Base-by-base conservation (phyloP, 257 asterid species). In the Sherardia arvensis region DNA sequence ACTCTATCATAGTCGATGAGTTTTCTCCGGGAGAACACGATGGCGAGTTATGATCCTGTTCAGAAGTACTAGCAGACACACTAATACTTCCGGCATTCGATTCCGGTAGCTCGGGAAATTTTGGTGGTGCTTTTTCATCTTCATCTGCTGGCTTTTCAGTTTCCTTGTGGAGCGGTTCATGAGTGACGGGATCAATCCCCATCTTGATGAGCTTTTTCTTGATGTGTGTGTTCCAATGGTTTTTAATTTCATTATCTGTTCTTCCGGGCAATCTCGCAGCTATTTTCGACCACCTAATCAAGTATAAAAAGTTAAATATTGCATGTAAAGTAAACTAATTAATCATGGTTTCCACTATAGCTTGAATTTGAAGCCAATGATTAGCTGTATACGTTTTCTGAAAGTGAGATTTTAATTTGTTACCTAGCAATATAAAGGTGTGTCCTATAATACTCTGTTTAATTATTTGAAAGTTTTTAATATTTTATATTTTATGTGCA, bases 181-280 rank as follows among this genome's bases (percentile, higher is more conserved):
- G 98, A 5, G 96, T 88, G 48, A 91, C 86, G 0, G 96, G 98
- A 53, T 91, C 95, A 38, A 91, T 86, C 27, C 96, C 98, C 93
- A 85, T 83, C 71, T 86, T 91, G 2, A 91, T 60, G 53, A 91
- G 95, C 66, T 91, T 88, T 65, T 91, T 91, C 84, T 91, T 91
- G 61, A 91, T 91, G 54, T 91, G 98, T 0, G 98, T 91, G 76
- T 91, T 91, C 98, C 98, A 91, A 4, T 91, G 98, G 63, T 91
- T 91, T 74, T 91, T 91, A 55, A 91, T 91, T 81, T 91, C 98
- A 7, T 88, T 91, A 33, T 91, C 98, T 1, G 98, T 91, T 33
- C 98, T 82, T 64, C 98, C 98, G 0, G 98, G 95, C 79, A 91
- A 65, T 71, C 84, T 78, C 69, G 98, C 82, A 48, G 96, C 98